A percentile compares a stretch with the other conserved stretches of the same genome.
phyloP scores from a whole-genome alignment of 1,139 yeast species.

The Scheffersomyces titani region DNA sequence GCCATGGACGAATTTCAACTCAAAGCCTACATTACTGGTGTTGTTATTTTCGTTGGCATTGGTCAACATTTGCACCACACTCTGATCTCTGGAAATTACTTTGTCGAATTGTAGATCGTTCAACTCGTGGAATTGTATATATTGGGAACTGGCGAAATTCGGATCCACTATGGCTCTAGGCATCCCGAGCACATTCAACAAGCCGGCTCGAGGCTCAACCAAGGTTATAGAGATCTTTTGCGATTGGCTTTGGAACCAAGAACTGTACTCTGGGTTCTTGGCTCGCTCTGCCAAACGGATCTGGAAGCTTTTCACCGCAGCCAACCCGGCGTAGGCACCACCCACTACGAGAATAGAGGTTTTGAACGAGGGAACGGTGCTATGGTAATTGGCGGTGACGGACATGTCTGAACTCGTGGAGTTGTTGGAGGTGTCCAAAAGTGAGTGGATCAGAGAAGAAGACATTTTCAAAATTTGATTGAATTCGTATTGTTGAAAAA shows the following conservation, averaged over 20 bases:
- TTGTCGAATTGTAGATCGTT: slow-evolving; percentile 32
- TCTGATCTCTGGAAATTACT: slow-evolving; percentile 23
- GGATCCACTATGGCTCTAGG: slow-evolving; percentile 50
- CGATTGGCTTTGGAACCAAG: slow-evolving; percentile 8
- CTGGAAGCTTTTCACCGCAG: slow-evolving; percentile 40
- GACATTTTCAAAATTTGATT: slow-evolving; percentile 2
- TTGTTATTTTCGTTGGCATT: slow-evolving; percentile 11
- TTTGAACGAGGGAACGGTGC: slow-evolving; percentile 7
- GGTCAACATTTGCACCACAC: slow-evolving; percentile 13
- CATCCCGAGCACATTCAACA: slow-evolving; percentile 52
- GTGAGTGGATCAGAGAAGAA: neutral
- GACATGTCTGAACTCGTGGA: neutral
- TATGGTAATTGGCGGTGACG: neutral
- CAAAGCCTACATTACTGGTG: slow-evolving; percentile 17
- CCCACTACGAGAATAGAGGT: slow-evolving; percentile 49
- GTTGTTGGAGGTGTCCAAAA: neutral
- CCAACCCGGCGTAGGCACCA: slow-evolving; percentile 53
- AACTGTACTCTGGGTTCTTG: slow-evolving; percentile 8
- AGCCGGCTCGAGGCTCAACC: slow-evolving; percentile 54
- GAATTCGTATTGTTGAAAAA: slow-evolving; percentile 3
- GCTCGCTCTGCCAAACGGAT: slow-evolving; percentile 23
- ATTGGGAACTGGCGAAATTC: slow-evolving; percentile 49
- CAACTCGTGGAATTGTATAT: slow-evolving; percentile 32
- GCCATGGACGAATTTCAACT: slow-evolving; percentile 42
- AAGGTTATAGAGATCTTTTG: slow-evolving; percentile 37